These are phyloP conservation scores for Sutorius eximius DNA, from an alignment of 1,284 basidiomycete genomes.

Conservation along the genomic window DNA sequence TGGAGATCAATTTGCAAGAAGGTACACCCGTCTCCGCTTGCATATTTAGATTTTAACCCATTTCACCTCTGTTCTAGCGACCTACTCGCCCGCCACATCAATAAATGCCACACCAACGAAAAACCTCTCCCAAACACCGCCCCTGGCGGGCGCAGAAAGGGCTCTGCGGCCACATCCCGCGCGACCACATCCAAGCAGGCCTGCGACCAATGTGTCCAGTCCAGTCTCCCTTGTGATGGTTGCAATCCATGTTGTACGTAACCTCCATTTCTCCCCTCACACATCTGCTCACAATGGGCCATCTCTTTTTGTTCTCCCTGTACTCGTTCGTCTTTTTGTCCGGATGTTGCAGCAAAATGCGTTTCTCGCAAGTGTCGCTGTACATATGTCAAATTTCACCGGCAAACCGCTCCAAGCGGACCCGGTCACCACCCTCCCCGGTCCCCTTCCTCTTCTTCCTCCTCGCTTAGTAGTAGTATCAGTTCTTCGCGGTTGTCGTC, in stretches of 20 bases:
- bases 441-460: slow-evolving; percentile 25
- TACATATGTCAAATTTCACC: slow-evolving; percentile 82
- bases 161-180: slow-evolving; percentile 58
- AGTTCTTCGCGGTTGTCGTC: slow-evolving; percentile 13
- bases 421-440: slow-evolving; percentile 57
- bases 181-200: slow-evolving; percentile 78
- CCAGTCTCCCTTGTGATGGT: slow-evolving; percentile 78
- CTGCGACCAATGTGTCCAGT: slow-evolving; percentile 85
- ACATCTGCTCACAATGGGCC: not conserved
- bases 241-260: slow-evolving; percentile 74
- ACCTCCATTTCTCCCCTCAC: slow-evolving; percentile 1
- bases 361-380: slow-evolving; percentile 71
- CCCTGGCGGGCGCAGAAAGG: slow-evolving; percentile 47
- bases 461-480: slow-evolving; percentile 9
- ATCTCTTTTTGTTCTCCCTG: slow-evolving; percentile 1
- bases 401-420: slow-evolving; percentile 75
- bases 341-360: slow-evolving; percentile 63
- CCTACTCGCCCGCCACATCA: slow-evolving; percentile 83
- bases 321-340: not conserved
- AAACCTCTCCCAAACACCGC: slow-evolving; percentile 50
- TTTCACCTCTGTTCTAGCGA: slow-evolving; percentile 50
- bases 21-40: slow-evolving; percentile 45
- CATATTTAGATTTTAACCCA: not conserved
- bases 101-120: slow-evolving; percentile 84
- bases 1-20: slow-evolving; percentile 86